Evolutionary conservation across 768 basidiomycete species (phyloP).

Genomic region (Leccinum obscurum): DNA sequence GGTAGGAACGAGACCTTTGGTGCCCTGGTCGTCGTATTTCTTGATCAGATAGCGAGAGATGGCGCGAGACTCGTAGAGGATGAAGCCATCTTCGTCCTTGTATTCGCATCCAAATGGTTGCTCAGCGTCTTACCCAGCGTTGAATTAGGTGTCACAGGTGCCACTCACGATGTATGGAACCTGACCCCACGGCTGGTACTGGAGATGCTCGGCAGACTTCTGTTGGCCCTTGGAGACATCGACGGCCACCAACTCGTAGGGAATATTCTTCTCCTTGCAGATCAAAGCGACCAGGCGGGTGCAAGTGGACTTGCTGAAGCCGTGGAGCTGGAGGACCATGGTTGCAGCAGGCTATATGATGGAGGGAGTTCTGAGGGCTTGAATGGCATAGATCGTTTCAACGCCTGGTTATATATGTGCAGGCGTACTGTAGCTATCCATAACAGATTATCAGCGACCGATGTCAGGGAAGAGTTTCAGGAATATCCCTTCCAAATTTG

Average conservation of each 20-base stretch:
- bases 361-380: background rate
- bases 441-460: background rate
- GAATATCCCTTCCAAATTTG: too few species aligned
- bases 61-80: slow-evolving; percentile 62
- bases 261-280: slow-evolving; percentile 55
- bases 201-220: slow-evolving; percentile 43
- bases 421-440: background rate
- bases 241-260: slow-evolving; percentile 50
- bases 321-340: slow-evolving; percentile 42
- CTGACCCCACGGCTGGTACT: slow-evolving; percentile 60
- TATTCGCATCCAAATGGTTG: background rate
- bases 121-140: background rate
- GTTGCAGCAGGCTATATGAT: background rate
- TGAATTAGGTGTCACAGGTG: background rate
- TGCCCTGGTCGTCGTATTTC: slow-evolving; percentile 54
- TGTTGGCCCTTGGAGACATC: slow-evolving; percentile 46
- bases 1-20: slow-evolving; percentile 47
- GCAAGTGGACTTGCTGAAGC: slow-evolving; percentile 41
- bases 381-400: background rate
- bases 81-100: slow-evolving; percentile 62
- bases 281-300: slow-evolving; percentile 52
- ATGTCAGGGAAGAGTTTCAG: too few species aligned
- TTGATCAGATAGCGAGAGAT: slow-evolving; percentile 58
- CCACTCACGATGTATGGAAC: slow-evolving; percentile 44
- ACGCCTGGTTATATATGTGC: slow-evolving; percentile 7